Evolutionary conservation across 2,329 filamentous ascomycete species (phyloP).

Genomic region (Talaromyces sp.): DNA sequence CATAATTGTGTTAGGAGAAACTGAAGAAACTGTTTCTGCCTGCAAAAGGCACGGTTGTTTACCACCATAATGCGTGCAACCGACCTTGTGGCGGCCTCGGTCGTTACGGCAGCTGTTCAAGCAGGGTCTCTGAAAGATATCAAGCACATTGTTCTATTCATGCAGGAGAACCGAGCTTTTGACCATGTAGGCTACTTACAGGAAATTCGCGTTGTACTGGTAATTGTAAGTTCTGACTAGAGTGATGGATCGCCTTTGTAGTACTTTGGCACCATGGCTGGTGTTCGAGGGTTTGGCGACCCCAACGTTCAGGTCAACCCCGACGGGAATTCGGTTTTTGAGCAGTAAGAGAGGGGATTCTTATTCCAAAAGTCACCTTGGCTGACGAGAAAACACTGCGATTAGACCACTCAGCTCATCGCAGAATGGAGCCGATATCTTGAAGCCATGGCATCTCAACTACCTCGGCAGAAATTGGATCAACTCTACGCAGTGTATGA

Average conservation of each 20-base stretch:
- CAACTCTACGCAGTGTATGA: neutral
- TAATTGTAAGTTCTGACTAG: neutral
- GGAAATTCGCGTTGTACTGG: neutral
- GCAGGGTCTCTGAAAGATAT: constrained; percentile 45
- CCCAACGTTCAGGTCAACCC: constrained; percentile 49
- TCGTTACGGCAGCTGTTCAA: constrained; percentile 8
- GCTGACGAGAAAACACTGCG: constrained; percentile 29
- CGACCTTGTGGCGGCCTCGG: neutral
- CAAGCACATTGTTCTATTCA: constrained; percentile 53
- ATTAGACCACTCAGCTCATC: neutral
- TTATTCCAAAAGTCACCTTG: neutral
- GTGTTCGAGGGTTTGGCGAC: constrained; percentile 50
- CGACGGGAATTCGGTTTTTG: constrained; percentile 39
- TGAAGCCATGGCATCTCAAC: constrained; percentile 52
- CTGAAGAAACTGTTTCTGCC: neutral
- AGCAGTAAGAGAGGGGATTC: constrained; percentile 35
- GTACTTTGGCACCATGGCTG: constrained; percentile 52
- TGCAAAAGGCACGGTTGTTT: neutral
- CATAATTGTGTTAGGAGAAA: no score
- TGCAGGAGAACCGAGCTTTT: constrained; percentile 46
- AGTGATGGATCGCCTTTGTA: constrained; percentile 15
- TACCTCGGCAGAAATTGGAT: constrained; percentile 37
- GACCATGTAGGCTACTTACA: constrained; percentile 22
- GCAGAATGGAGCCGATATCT: constrained; percentile 33
- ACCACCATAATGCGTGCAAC: neutral